A percentile compares a stretch with the other conserved stretches of the same genome.
These are phyloP conservation scores for Wakefieldia striispora DNA, from an alignment of 768 basidiomycete species.

Conservation along the genomic window DNA sequence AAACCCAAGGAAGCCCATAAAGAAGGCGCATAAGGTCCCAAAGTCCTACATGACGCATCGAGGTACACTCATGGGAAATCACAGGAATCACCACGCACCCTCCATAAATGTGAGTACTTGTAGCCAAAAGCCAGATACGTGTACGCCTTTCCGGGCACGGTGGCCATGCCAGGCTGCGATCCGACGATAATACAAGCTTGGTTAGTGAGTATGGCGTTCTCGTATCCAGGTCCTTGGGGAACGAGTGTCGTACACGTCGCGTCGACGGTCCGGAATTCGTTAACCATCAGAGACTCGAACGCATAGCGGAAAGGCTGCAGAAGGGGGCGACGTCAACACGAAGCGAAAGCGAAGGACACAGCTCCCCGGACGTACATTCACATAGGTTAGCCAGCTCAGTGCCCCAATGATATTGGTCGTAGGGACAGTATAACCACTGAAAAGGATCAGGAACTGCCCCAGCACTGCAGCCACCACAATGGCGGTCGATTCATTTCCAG, in stretches of 20 bases:
- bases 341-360: conserved; percentile 25
- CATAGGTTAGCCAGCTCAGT: conserved; percentile 18
- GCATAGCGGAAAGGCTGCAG: conserved; percentile 33
- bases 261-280: conserved; percentile 45
- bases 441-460: conserved; percentile 40
- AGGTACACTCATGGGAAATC: background rate
- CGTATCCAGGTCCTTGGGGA: conserved; percentile 35
- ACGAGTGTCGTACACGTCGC: conserved; percentile 36
- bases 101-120: conserved; percentile 31
- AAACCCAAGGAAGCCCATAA: conserved; percentile 35
- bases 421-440: conserved; percentile 41
- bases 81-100: conserved; percentile 32
- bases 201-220: conserved; percentile 31
- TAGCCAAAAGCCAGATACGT: conserved; percentile 32
- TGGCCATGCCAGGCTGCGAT: conserved; percentile 36
- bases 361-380: conserved; percentile 31
- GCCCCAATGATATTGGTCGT: conserved; percentile 1
- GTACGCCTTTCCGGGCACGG: conserved; percentile 44
- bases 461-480: conserved; percentile 30
- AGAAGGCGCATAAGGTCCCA: conserved; percentile 47
- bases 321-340: conserved; percentile 29
- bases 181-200: conserved; percentile 45
- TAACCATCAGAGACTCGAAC: conserved; percentile 37
- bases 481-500: conserved; percentile 52
- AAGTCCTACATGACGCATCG: conserved; percentile 30